phyloP scores from a whole-genome alignment of 352 stramenopile genomes.

The Phytophthora cajani region DNA sequence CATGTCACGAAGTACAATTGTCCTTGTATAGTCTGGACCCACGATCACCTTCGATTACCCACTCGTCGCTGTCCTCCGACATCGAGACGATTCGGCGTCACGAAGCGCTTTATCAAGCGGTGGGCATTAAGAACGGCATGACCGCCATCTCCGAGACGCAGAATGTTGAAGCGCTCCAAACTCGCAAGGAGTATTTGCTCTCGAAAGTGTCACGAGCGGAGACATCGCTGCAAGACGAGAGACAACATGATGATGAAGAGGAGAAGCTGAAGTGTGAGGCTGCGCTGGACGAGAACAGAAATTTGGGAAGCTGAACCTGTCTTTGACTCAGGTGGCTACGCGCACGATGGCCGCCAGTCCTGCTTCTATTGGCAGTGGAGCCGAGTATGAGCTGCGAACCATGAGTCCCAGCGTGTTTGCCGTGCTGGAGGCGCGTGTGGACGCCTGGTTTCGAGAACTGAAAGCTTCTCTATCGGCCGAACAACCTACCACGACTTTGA shows the following conservation, averaged over 20 bases:
- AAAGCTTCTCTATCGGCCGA: no score
- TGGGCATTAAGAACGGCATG: not conserved
- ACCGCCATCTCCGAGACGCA: not conserved
- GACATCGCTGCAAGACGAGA: not conserved
- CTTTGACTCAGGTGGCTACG: not conserved
- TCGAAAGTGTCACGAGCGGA: conserved; percentile 2
- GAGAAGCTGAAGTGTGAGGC: conserved; percentile 5
- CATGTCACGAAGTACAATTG: not conserved
- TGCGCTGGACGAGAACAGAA: conserved; percentile 11
- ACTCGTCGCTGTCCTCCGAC: not conserved
- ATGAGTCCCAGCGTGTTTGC: not conserved
- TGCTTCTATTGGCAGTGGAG: not conserved
- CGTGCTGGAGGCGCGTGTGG: no score
- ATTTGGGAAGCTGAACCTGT: not conserved
- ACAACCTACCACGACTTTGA: no score
- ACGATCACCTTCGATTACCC: not conserved
- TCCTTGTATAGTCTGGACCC: not conserved
- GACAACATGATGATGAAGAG: not conserved
- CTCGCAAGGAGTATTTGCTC: not conserved
- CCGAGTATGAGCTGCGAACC: not conserved
- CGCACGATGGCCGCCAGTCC: not conserved
- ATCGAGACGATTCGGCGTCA: not conserved
- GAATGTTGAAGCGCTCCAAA: conserved; percentile 1
- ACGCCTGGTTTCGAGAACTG: no score
- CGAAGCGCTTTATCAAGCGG: not conserved